Base-by-base conservation (phyloP, 768 basidiomycete genomes). In the Hericium coralloides region DNA sequence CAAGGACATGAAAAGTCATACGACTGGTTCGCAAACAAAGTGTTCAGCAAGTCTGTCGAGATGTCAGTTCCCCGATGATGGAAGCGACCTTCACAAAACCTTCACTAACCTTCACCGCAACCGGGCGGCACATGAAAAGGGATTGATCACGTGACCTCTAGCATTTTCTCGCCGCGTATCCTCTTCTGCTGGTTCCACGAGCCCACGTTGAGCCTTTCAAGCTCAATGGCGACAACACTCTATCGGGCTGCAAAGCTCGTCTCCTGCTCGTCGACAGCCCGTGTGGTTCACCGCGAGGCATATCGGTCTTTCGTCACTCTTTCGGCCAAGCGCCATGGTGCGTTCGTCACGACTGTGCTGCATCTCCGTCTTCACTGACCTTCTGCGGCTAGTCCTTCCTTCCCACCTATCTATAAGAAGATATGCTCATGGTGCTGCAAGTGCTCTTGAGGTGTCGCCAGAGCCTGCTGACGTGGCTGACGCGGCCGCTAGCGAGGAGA, bases 401-500 rank as follows among this genome's bases (percentile, higher is more conserved):
- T 58, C 39, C 1, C n/a, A 54, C 6, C 52, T 43, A 18, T 20
- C 59, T 12, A 36, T 18, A 23, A 36, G 14, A 45, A 38, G 59
- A 50, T 61, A 53, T 52, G 52, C 43, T 2, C 61, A 62, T 50
- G 56, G n/a, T 6, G 47, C 31, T 48, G 31, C 38, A 12, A 10
- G 22, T 31, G 10, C 31, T 9, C 31, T 31, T 23, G 49, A n/a
- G 26, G 58, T 53, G 25, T 38, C 49, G 20, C 47, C 47, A 31
- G 49, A 53, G 10, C 10, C 36, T 22, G 23, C 12, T 36, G 31
- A 31, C 22, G 22, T 49, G 52, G 43, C 15, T 7, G n/a, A 14
- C 17, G n/a, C 12, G 20, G n/a, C 43, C 49, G 20, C 15, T 12
- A 18, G 55, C 31, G 23, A 48, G 25, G 39, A 45, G 9, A 45